Conservation (phyloP, 345 rosid genomes). For the Triadica sebifera region DNA sequence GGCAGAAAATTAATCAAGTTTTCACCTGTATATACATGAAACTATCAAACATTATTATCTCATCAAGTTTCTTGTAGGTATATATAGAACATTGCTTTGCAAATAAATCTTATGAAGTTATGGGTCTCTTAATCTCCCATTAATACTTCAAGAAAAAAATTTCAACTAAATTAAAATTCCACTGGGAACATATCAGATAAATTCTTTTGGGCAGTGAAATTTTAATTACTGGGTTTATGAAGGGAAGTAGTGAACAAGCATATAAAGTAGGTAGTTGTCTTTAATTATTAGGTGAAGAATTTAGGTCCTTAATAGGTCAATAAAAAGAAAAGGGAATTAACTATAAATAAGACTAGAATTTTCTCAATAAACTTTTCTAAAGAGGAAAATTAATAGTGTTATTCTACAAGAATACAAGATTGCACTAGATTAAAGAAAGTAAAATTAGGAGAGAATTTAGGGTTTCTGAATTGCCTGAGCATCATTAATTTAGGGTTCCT, state of each 20-base stretch:
- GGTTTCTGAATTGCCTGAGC: slow-evolving; percentile 34
- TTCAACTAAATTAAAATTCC: not conserved
- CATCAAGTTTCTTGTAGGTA: no score
- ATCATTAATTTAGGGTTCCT: slow-evolving; percentile 39
- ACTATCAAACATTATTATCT: not conserved
- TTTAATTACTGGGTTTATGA: not conserved
- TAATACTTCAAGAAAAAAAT: not conserved
- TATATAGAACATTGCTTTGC: no score
- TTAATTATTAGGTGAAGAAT: slow-evolving; percentile 27
- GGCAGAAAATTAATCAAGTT: not conserved
- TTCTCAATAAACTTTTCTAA: slow-evolving; percentile 20
- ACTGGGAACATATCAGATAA: not conserved
- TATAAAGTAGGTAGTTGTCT: slow-evolving; percentile 2
- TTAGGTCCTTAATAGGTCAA: slow-evolving; percentile 33
- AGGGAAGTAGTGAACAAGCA: slow-evolving; percentile 4
- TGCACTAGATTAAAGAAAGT: slow-evolving; percentile 33
- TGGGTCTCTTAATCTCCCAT: no score
- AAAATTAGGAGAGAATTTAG: slow-evolving; percentile 17
- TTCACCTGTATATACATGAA: not conserved
- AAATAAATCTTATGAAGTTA: not conserved
- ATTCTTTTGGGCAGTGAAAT: not conserved
- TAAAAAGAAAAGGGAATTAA: slow-evolving; percentile 18
- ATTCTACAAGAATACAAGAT: slow-evolving; percentile 24
- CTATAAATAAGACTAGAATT: slow-evolving; percentile 22
- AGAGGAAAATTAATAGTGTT: slow-evolving; percentile 19